Evolutionary conservation across 371 early-diverging fungal genomes (phyloP).

Genomic region (Apophysomyces trapeziformis): DNA sequence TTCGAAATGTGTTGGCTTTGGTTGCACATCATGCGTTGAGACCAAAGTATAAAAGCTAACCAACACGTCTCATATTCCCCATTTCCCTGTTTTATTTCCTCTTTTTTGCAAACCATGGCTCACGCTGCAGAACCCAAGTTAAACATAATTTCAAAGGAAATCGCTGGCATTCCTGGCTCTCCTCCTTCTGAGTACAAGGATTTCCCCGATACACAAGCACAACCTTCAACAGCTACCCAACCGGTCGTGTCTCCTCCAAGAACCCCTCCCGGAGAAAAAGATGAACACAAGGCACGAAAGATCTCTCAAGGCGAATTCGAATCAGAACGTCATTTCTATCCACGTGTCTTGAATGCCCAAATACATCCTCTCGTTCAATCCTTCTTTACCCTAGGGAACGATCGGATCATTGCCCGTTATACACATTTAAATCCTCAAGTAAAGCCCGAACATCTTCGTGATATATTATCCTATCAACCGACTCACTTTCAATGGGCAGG

Average conservation of each 20-base stretch:
- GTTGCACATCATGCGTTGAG: conserved; percentile 13
- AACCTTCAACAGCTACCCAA: conserved; percentile 16
- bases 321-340: conserved; percentile 89
- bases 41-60: neutral
- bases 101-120: neutral
- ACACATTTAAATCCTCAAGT: conserved; percentile 91
- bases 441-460: conserved; percentile 63
- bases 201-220: neutral
- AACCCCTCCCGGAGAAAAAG: conserved; percentile 37
- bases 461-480: conserved; percentile 75
- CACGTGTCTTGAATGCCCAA: conserved; percentile 89
- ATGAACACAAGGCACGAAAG: conserved; percentile 18
- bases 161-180: neutral
- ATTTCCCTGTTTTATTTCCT: neutral
- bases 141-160: neutral
- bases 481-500: conserved; percentile 93
- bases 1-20: conserved; percentile 4
- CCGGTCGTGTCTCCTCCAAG: conserved; percentile 38
- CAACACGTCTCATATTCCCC: neutral
- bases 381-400: conserved; percentile 90
- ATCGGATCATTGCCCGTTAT: conserved; percentile 88
- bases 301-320: conserved; percentile 83
- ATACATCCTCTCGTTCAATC: conserved; percentile 88
- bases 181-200: neutral
- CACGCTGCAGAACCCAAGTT: neutral